Evolutionary conservation across 179 eudicot species (phyloP).

Genomic region (Sideroxylon spinosum): DNA sequence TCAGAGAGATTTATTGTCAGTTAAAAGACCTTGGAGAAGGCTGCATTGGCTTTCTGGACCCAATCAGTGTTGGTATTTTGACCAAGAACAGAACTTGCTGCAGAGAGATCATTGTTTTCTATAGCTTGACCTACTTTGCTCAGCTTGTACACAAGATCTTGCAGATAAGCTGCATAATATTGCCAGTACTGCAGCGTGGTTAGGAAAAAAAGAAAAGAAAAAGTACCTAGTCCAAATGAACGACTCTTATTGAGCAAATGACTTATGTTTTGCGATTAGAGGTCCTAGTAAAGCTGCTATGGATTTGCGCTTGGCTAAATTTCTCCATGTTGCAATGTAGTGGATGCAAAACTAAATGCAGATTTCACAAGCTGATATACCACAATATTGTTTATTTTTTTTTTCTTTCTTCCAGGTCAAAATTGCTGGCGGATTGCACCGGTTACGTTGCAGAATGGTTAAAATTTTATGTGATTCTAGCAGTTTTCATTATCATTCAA

Average conservation of each 20-base stretch:
- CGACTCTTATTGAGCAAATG: too few species aligned
- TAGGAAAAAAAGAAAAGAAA: neutral
- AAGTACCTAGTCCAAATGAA: too few species aligned
- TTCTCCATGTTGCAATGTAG: neutral
- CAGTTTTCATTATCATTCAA: too few species aligned
- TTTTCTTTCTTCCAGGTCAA: too few species aligned
- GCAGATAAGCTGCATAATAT: constrained; percentile 57
- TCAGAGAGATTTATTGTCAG: neutral
- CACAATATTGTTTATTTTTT: too few species aligned
- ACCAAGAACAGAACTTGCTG: constrained; percentile 76
- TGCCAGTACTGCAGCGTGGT: neutral
- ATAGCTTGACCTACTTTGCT: constrained; percentile 87
- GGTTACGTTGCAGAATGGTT: too few species aligned
- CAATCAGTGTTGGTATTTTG: constrained; percentile 59
- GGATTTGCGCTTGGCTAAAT: neutral
- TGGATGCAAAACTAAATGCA: neutral
- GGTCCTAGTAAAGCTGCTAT: neutral
- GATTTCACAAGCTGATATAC: too few species aligned
- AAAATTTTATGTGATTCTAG: too few species aligned
- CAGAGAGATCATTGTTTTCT: constrained; percentile 69
- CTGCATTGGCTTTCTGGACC: constrained; percentile 74
- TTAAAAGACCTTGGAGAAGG: constrained; percentile 61
- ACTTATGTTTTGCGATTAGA: neutral
- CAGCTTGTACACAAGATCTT: constrained; percentile 79
- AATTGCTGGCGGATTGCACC: too few species aligned